These are phyloP conservation scores for Fusarium floridanum DNA, from an alignment of 2,329 filamentous ascomycete species.

Conservation along the genomic window DNA sequence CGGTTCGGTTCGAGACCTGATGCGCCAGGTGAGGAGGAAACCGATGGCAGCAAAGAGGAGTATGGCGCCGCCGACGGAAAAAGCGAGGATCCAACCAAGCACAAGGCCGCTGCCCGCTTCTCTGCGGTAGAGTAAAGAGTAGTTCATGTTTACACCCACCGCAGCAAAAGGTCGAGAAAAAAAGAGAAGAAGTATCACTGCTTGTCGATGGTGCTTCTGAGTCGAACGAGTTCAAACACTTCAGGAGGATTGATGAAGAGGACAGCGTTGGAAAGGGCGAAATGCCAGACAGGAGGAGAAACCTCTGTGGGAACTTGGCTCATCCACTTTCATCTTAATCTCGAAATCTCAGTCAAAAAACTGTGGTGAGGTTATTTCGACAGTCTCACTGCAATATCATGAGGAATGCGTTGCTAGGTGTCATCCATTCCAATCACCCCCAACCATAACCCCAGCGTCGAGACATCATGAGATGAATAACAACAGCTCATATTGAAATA, in stretches of 20 bases:
- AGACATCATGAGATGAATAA: constrained; percentile 25
- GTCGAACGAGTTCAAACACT: constrained; percentile 5
- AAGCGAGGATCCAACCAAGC: constrained; percentile 58
- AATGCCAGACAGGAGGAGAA: constrained; percentile 28
- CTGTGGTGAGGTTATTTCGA: constrained; percentile 45
- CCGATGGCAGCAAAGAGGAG: constrained; percentile 59
- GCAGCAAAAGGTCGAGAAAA: constrained; percentile 21
- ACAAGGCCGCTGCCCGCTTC: constrained; percentile 41
- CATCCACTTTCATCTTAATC: constrained; percentile 41
- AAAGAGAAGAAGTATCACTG: background rate
- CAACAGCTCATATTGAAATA: background rate
- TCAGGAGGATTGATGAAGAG: constrained; percentile 16
- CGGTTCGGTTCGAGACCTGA: constrained; percentile 44
- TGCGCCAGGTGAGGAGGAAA: constrained; percentile 56
- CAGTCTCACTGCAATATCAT: constrained; percentile 47
- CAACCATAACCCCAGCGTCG: constrained; percentile 29
- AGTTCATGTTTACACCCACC: constrained; percentile 29
- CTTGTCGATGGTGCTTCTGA: constrained; percentile 23
- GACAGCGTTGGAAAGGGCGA: constrained; percentile 30
- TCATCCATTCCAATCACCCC: constrained; percentile 52
- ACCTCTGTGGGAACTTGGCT: constrained; percentile 21
- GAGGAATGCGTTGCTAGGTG: constrained; percentile 57
- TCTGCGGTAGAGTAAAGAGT: constrained; percentile 15
- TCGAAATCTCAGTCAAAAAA: constrained; percentile 14
- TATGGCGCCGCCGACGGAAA: constrained; percentile 62